phyloP scores from a whole-genome alignment of 2,329 filamentous ascomycete genomes.

The Fusarium sp. region DNA sequence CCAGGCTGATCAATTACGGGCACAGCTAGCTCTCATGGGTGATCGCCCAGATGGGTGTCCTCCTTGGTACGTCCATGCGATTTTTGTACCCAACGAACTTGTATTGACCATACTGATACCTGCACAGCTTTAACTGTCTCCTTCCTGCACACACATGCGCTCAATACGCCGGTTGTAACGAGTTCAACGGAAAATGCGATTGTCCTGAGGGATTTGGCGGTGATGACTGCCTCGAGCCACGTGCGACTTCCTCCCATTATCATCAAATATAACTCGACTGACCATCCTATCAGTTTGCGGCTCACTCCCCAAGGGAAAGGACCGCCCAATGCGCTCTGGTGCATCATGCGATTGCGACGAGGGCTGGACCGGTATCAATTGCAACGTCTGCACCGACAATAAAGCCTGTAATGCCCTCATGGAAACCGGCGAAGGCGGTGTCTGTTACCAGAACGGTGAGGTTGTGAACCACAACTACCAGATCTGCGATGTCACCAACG shows the following conservation, averaged over 20 bases:
- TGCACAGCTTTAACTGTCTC: conserved; percentile 92
- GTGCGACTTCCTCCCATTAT: conserved; percentile 56
- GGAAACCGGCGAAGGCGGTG: conserved; percentile 82
- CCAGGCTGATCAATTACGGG: conserved; percentile 69
- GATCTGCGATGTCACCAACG: conserved; percentile 97
- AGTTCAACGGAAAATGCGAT: conserved; percentile 90
- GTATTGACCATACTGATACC: conserved; percentile 20
- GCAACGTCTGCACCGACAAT: conserved; percentile 91
- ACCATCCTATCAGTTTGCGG: conserved; percentile 75
- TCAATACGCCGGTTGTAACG: conserved; percentile 90
- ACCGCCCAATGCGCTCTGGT: conserved; percentile 80
- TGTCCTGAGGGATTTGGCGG: conserved; percentile 95
- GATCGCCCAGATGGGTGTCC: conserved; percentile 82
- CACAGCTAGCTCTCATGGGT: conserved; percentile 77
- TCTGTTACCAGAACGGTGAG: conserved; percentile 92
- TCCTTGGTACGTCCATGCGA: conserved; percentile 68
- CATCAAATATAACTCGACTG: conserved; percentile 5
- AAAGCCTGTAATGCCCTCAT: conserved; percentile 89
- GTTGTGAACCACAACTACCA: conserved; percentile 96
- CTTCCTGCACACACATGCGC: conserved; percentile 91
- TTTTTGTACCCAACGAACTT: background rate
- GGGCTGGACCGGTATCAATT: conserved; percentile 97
- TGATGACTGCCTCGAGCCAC: conserved; percentile 89
- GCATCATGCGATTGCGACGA: conserved; percentile 86
- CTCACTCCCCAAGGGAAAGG: conserved; percentile 82